These are phyloP conservation scores for Colletotrichum tanaceti DNA, from an alignment of 2,329 filamentous ascomycete genomes.

Conservation along the genomic window DNA sequence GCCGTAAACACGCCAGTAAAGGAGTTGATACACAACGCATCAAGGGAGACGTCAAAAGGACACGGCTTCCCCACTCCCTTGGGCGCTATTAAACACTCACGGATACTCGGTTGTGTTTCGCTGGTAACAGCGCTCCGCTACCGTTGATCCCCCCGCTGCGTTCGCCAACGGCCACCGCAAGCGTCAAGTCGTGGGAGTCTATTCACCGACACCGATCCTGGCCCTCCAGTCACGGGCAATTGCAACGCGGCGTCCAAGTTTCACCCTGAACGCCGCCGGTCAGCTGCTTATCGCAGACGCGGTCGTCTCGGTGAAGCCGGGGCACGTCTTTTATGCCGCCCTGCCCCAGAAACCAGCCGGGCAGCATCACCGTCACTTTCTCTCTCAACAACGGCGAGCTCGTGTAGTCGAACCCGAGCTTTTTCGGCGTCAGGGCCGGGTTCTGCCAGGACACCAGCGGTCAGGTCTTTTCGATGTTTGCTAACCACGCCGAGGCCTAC, in stretches of 20 bases:
- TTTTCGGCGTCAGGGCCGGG: constrained; percentile 35
- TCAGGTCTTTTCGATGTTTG: constrained; percentile 30
- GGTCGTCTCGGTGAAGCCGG: constrained; percentile 19
- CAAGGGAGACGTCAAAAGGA: too few species aligned
- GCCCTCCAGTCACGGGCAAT: not conserved
- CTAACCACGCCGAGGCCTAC: constrained; percentile 30
- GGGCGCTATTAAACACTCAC: too few species aligned
- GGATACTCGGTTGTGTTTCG: constrained; percentile 1
- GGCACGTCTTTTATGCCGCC: constrained; percentile 32
- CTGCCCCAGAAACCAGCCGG: constrained; percentile 15
- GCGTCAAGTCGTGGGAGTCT: constrained; percentile 18
- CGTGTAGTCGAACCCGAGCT: constrained; percentile 23
- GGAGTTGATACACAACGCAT: too few species aligned
- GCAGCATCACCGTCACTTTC: constrained; percentile 27
- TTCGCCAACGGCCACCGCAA: constrained; percentile 6
- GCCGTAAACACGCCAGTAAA: too few species aligned
- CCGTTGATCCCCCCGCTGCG: constrained; percentile 21
- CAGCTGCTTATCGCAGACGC: constrained; percentile 20
- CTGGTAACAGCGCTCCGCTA: constrained; percentile 3
- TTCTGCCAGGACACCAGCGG: constrained; percentile 34
- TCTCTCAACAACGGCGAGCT: constrained; percentile 27
- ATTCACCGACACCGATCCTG: constrained; percentile 10
- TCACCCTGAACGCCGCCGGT: constrained; percentile 20
- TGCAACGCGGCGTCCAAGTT: constrained; percentile 9
- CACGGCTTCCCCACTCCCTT: too few species aligned